Base-by-base conservation (phyloP, 495 filamentous ascomycete species). In the Neurospora sp. region DNA sequence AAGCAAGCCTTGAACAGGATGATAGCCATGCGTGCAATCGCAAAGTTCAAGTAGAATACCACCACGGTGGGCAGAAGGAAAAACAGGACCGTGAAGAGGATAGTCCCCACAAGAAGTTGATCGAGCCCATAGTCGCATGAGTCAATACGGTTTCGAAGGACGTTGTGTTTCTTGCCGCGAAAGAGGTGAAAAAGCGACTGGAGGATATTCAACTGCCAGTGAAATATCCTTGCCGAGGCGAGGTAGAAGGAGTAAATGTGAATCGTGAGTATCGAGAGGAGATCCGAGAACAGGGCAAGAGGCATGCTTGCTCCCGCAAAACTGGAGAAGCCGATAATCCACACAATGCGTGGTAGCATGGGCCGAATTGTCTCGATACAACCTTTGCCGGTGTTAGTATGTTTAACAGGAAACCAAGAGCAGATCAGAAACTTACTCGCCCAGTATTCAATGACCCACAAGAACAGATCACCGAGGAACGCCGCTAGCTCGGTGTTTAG, bases 381-480 rank as follows among this genome's bases (percentile, higher is more conserved):
- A 70, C 88, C 92, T 89, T 73, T 12, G 16, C 3, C 7, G 1
- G 8, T 6, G 70, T 72, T 71, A 75, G 73, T 39, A 39, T 70
- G 10, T 12, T 22, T 6, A 37, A 3, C 7, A 12, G 9, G 39
- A 37, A 27, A 41, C 8, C 37, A 22, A 8, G 31, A 27, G 68
- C 40, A n/a, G 68, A 27, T 41, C 82, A 71, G 81, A 77, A 53
- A 81, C 86, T 73, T 83, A 92, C 90, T 90, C 70, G 91, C 91
- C 96, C 96, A 99, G 77, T 97, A 94, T 73, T 97, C 93, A 74
- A 99, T 98, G 42, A 99, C 96, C 96, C 96, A 98, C 1, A 98
- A 81, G 78, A 98, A 98, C 12, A 99, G 81, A 74, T 97, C 94
- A 74, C 96, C 96, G 2, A 99, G 88, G 75, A 99, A 99, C 31